phyloP scores from a whole-genome alignment of 1,284 basidiomycete species.

The Thecaphora thlaspeos region DNA sequence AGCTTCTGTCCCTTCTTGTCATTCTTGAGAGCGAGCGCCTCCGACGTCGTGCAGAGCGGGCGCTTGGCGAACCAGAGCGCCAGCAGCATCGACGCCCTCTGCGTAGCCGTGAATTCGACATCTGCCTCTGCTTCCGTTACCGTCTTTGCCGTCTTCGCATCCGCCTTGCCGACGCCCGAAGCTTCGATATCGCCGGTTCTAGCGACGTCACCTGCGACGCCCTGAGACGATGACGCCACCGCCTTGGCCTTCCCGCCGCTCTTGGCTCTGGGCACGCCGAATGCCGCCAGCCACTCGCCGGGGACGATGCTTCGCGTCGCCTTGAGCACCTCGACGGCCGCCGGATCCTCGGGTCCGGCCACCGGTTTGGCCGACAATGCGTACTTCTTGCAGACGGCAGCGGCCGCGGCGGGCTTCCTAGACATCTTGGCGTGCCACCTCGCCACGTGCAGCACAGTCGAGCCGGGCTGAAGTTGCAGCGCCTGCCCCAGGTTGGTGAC shows the following conservation, averaged over 20 bases:
- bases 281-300: slow-evolving; percentile 28
- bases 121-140: background rate
- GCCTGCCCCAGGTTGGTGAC: slow-evolving; percentile 26
- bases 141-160: background rate
- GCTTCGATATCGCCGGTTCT: no score
- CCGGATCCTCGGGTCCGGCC: background rate
- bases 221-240: no score
- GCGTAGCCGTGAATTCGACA: background rate
- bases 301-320: slow-evolving; percentile 20
- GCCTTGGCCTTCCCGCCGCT: background rate
- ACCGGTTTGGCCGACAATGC: background rate
- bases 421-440: slow-evolving; percentile 16
- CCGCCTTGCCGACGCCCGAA: no score
- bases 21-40: slow-evolving; percentile 4
- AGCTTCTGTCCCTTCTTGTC: background rate
- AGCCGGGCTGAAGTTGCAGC: slow-evolving; percentile 24
- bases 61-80: slow-evolving; percentile 28
- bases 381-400: background rate
- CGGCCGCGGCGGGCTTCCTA: slow-evolving; percentile 2
- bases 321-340: slow-evolving; percentile 17
- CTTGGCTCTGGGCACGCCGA: slow-evolving; percentile 14
- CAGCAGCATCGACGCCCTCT: slow-evolving; percentile 10
- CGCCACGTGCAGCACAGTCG: slow-evolving; percentile 26
- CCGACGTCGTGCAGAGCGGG: slow-evolving; percentile 16
- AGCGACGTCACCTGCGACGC: no score